phyloP scores from a whole-genome alignment of 768 basidiomycete species.

The Russula virescens region DNA sequence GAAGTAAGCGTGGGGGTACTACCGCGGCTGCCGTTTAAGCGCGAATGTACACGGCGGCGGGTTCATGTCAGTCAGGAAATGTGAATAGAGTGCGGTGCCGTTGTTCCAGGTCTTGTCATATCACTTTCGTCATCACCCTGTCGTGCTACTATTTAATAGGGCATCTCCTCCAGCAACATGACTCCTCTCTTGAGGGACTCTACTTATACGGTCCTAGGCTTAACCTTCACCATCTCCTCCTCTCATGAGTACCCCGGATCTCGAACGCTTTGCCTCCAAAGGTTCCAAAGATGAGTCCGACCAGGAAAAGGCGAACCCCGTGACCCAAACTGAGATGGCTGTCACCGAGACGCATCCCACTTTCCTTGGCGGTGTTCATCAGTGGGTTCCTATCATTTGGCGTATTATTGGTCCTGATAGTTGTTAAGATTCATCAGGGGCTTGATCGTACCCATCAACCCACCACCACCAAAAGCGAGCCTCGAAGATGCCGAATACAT shows the following conservation, averaged over 20 bases:
- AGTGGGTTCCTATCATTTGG: constrained; percentile 2
- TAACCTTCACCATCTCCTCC: no score
- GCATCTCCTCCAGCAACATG: no score
- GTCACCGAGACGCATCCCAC: background rate
- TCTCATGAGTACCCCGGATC: background rate
- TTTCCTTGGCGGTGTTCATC: background rate
- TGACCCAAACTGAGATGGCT: background rate
- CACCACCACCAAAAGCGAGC: constrained; percentile 43
- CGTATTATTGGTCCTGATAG: background rate
- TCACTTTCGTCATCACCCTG: background rate
- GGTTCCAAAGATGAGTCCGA: constrained; percentile 6
- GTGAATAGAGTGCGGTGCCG: no score
- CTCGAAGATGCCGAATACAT: constrained; percentile 55
- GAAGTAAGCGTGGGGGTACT: background rate
- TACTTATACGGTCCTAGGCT: background rate
- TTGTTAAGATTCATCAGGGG: constrained; percentile 18
- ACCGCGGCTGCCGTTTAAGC: no score
- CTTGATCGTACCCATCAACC: constrained; percentile 23
- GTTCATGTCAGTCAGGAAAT: no score
- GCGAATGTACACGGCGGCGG: no score
- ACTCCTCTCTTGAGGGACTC: no score
- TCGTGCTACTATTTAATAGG: background rate
- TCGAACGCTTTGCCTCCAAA: background rate
- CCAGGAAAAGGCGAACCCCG: background rate
- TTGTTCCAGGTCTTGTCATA: constrained; percentile 5